These are phyloP conservation scores for Phaffia rhodozyma DNA, from an alignment of 1,284 basidiomycete species.

Conservation along the genomic window DNA sequence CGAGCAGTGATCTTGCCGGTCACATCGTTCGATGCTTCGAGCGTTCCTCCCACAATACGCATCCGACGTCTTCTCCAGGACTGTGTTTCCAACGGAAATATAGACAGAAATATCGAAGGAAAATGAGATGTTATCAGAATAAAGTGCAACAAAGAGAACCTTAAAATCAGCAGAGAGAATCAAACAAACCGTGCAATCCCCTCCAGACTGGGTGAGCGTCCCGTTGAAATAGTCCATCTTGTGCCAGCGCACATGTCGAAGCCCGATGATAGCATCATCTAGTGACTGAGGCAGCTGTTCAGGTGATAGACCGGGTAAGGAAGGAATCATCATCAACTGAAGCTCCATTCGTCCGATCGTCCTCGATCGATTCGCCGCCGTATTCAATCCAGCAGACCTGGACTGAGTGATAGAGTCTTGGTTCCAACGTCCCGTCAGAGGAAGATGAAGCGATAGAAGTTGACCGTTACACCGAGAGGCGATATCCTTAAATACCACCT, in stretches of 20 bases:
- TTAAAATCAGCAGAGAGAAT: neutral
- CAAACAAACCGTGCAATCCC: constrained; percentile 71
- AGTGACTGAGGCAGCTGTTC: constrained; percentile 76
- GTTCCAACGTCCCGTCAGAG: constrained; percentile 61
- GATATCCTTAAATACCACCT: constrained; percentile 75
- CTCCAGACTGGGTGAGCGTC: constrained; percentile 85
- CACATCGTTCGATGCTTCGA: constrained; percentile 87
- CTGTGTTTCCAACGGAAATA: constrained; percentile 38
- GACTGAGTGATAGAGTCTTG: constrained; percentile 34
- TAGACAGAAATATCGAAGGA: neutral
- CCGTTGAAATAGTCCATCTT: constrained; percentile 83
- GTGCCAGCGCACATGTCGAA: constrained; percentile 81
- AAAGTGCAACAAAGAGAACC: neutral
- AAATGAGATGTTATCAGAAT: constrained; percentile 3
- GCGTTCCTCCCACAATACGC: constrained; percentile 69
- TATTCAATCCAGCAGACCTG: constrained; percentile 10
- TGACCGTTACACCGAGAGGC: constrained; percentile 65
- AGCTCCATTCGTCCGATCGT: constrained; percentile 64
- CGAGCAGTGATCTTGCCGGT: constrained; percentile 81
- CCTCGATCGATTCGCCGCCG: constrained; percentile 29
- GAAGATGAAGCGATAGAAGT: constrained; percentile 69
- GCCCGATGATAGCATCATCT: constrained; percentile 80
- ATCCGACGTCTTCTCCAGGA: constrained; percentile 78
- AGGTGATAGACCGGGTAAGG: constrained; percentile 64
- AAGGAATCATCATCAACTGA: constrained; percentile 79